Evolutionary conservation across 768 basidiomycete genomes (phyloP).

Genomic region (Tephrocybe sp.): DNA sequence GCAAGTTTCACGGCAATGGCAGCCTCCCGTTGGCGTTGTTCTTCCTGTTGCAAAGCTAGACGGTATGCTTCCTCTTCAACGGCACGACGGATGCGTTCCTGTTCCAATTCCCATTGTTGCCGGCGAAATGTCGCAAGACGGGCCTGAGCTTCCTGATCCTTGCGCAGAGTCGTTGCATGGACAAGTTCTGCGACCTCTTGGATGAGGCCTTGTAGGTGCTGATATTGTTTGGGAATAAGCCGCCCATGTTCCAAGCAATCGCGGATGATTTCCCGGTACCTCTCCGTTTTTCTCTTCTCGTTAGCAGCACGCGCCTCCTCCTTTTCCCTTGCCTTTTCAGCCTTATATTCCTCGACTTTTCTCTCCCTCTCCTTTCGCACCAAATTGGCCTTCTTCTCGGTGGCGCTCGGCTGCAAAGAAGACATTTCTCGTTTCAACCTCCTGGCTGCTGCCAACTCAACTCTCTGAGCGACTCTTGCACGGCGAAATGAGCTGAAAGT

Average conservation of each 20-base stretch:
- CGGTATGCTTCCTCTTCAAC: background rate
- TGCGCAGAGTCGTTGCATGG: background rate
- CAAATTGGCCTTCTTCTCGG: constrained; percentile 1
- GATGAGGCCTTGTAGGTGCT: constrained; percentile 5
- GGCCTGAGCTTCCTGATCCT: constrained; percentile 3
- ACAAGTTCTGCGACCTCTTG: constrained; percentile 3
- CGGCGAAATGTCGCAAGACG: background rate
- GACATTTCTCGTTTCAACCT: background rate
- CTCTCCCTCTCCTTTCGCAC: constrained; percentile 2
- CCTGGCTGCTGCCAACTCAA: background rate
- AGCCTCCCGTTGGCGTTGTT: background rate
- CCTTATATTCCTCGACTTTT: constrained; percentile 2
- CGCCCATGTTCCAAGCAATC: constrained; percentile 6
- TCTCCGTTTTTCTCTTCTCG: background rate
- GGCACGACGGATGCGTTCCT: background rate
- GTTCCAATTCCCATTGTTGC: background rate
- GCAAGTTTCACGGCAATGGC: background rate
- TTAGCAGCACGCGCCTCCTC: background rate
- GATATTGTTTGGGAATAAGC: background rate
- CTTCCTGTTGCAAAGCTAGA: no score
- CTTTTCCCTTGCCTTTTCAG: background rate
- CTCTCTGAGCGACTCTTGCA: no score
- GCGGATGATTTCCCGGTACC: constrained; percentile 5
- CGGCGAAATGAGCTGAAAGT: constrained; percentile 1
- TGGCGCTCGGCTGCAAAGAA: background rate